Base-by-base conservation (phyloP, 2,329 filamentous ascomycete species). In the Tolypocladium ophioglossoides region DNA sequence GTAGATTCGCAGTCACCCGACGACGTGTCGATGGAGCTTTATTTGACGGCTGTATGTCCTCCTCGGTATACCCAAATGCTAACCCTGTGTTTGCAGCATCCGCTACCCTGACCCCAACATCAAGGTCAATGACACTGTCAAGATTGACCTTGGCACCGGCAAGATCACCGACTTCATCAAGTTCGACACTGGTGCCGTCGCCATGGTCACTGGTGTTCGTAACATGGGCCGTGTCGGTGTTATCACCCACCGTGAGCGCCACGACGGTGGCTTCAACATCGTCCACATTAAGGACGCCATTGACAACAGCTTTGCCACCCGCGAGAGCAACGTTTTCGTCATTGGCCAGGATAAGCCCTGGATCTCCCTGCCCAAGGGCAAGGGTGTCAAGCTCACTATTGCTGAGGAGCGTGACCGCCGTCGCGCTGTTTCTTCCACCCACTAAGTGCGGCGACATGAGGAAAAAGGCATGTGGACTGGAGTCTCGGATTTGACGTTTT, bases 141-240 rank as follows among this genome's bases (percentile, higher is more conserved):
- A 99, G 90, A 92, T 99, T 69, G 89, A 99, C 72, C 83, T 99
- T 57, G 78, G 87, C 70, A 96, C 91, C 63, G 94, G 94, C 83
- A 99, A 97, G 87, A 95, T 99, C 80, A 78, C 82, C 68, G 94
- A 99, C 79, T 97, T 88, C 80, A 91, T 97, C 84, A 89, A 87
- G 79, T 99, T 99, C 80, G 94, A 99, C 77, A 96, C 91, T 72
- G 94, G 92, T 78, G 87, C 90, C 74, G 91, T 99, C 69, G 91
- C 88, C 77, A 99, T 99, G 92, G 88, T 87, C 72, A 99, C 94
- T 68, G 94, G 94, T 86, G 94, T 94, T 86, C 94, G 92, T 75
- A 99, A 99, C 90, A 99, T 97, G 92, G 94, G 94, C 76, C 94
- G 94, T 92, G 92, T 99, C 72, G 94, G 94, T 88, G 92, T 97